Base-by-base conservation (phyloP, 202 grass and related monocot genomes). In the Cymbopogon flexuosus region DNA sequence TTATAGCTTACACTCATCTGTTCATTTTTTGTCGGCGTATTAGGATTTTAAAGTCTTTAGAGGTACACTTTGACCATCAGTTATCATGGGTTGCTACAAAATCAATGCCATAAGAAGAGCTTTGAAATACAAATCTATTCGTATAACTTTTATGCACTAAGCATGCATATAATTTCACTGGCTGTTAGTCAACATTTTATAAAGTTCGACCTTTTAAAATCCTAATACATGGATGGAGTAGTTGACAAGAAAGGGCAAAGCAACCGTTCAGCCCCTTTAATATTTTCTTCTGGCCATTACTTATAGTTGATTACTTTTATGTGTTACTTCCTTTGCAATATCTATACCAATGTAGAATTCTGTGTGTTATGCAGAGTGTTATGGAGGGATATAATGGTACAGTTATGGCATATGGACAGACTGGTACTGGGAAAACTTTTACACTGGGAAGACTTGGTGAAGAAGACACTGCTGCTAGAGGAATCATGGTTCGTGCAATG, bases 401-500 rank as follows among this genome's bases (percentile, higher is more conserved):
- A 30, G 72, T 99, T 87, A 99, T 99, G 96, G 96, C 96, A 80
- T 99, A 99, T 88, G 96, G 96, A 46, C 96, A 99, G 71, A 99
- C 96, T 77, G 96, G 96, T 79, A 99, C 96, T 23, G 96, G 96
- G 62, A 99, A 99, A 72, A 99, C 96, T 68, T 99, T 99, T 89
- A 99, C 96, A 40, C 85, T 99, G 71, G 96, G 96, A 77, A 99
- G 89, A 76, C 96, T 99, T 70, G 96, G 96, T 76, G 96, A 96
- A 24, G 90, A 99, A 92, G 96, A 99, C 80, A 96, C 90, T 67
- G 93, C 96, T 72, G 90, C 90, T 23, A 85, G 96, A 21, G 96
- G 96, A 72, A 99, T 99, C 31, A 99, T 99, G 96, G 96, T 99
- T 33, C 92, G 96, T 70, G 93, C 96, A 81, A 93, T 99, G 96